These are phyloP conservation scores for Ophiognomonia clavigignenti-juglandacearum DNA, from an alignment of 2,329 filamentous ascomycete genomes.

Conservation along the genomic window DNA sequence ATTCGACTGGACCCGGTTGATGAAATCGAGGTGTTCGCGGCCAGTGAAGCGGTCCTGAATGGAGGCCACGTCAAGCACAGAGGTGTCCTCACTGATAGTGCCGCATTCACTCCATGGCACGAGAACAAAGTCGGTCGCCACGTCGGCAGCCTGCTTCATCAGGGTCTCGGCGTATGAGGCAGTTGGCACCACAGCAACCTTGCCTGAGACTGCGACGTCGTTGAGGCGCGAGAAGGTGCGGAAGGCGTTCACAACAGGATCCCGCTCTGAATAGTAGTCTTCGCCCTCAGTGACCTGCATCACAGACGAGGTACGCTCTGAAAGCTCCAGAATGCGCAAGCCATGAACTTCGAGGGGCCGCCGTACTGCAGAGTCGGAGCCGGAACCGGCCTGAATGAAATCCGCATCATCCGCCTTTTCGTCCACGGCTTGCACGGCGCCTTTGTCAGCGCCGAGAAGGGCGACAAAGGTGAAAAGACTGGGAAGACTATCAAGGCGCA, in stretches of 20 bases:
- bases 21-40: conserved; percentile 66
- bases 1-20: conserved; percentile 60
- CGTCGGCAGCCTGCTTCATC: conserved; percentile 62
- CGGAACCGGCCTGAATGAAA: conserved; percentile 21
- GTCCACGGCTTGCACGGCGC: conserved; percentile 15
- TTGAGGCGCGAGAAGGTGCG: conserved; percentile 81
- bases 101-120: conserved; percentile 89
- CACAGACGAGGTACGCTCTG: conserved; percentile 88
- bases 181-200: conserved; percentile 74
- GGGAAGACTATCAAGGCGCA: conserved; percentile 79
- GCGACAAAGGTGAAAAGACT: conserved; percentile 79
- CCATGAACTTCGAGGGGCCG: conserved; percentile 71
- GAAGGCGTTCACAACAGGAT: conserved; percentile 90
- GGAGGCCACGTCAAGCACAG: conserved; percentile 34
- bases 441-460: conserved; percentile 52
- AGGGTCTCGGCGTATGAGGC: conserved; percentile 75
- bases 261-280: conserved; percentile 60
- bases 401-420: conserved; percentile 18
- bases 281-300: conserved; percentile 88
- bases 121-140: conserved; percentile 68
- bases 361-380: conserved; percentile 24
- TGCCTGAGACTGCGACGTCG: conserved; percentile 76
- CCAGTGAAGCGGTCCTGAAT: conserved; percentile 56
- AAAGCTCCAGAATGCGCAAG: conserved; percentile 79
- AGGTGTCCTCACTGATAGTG: conserved; percentile 61